Evolutionary conservation across 345 rosid genomes (phyloP).

Genomic region (Gynandropsis gynandra): DNA sequence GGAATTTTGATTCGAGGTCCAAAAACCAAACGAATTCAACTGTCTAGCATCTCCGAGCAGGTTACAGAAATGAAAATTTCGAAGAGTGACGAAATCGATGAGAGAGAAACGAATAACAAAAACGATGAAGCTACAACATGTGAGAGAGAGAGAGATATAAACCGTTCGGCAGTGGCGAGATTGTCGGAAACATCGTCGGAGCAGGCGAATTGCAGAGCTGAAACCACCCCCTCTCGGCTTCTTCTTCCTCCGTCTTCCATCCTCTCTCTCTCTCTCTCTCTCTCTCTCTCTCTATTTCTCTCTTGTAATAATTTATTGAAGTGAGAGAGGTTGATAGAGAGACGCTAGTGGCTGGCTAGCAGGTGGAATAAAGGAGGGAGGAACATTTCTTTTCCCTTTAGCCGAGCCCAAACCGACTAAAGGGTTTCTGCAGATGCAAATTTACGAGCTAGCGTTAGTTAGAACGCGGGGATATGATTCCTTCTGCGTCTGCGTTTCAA

Average conservation of each 20-base stretch:
- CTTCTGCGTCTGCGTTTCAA: too few relatives aligned
- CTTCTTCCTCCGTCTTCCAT: constrained; percentile 19
- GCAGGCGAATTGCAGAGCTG: constrained; percentile 79
- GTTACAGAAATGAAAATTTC: neutral
- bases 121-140: neutral
- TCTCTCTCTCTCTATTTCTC: neutral
- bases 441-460: too few relatives aligned
- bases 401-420: neutral
- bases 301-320: neutral
- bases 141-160: neutral
- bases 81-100: neutral
- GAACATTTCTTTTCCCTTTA: constrained; percentile 5
- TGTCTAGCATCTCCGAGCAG: neutral
- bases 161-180: constrained; percentile 74
- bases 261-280: constrained; percentile 2
- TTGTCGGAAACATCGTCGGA: constrained; percentile 68
- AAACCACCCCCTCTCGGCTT: constrained; percentile 47
- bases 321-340: too few relatives aligned
- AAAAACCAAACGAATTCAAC: neutral
- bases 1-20: neutral
- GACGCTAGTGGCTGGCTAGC: neutral
- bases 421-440: neutral
- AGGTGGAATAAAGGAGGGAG: neutral
- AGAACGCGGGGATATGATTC: too few relatives aligned
- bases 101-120: neutral